Evolutionary conservation across 1,139 yeast genomes (phyloP), one percentile per base, ranked within the genome.

Genomic region (Zygosaccharomyces pseudobailii): DNA sequence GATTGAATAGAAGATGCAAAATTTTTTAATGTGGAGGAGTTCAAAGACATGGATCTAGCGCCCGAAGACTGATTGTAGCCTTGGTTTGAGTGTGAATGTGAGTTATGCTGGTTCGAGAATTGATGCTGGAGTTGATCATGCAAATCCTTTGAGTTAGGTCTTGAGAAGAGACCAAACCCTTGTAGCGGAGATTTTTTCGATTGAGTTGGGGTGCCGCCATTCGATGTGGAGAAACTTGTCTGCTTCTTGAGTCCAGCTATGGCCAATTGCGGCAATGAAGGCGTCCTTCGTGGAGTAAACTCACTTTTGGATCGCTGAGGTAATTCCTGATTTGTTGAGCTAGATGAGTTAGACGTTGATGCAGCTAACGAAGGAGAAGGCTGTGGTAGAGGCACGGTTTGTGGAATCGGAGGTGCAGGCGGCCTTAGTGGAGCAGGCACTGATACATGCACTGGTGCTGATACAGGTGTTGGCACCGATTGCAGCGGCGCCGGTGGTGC

Each of bases 41-140:
- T 66, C 22, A 69, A 49, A 1, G 73, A 70, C 61, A 66, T 56
- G 2, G 69, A 55, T 47, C 72, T 60, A 13, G 59, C 47, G 8
- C 45, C 44, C 5, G 41, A 32, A 5, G 43, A 40, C 6, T 44
- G 45, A 4, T 37, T 36, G 19, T 31, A 33, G 13, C 47, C 34
- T 31, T 40, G 48, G 42, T 50, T 35, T 46, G 55, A 30, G 39
- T 46, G 45, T 50, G 31, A 51, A 27, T 24, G 6, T 24, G 27
- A 24, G 27, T 24, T 24, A 24, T 44, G 43, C 34, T 40, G 46
- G 13, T 39, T 48, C 19, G 40, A 36, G 10, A 36, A 35, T 33
- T 38, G 39, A 17, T 43, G 40, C 17, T 40, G 49, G 7, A 38
- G n/a, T 24, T 43, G 52, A 32, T 46, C 57, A 22, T 50, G 57